Evolutionary conservation across 768 basidiomycete genomes (phyloP).

Genomic region (Hericium erinaceus): DNA sequence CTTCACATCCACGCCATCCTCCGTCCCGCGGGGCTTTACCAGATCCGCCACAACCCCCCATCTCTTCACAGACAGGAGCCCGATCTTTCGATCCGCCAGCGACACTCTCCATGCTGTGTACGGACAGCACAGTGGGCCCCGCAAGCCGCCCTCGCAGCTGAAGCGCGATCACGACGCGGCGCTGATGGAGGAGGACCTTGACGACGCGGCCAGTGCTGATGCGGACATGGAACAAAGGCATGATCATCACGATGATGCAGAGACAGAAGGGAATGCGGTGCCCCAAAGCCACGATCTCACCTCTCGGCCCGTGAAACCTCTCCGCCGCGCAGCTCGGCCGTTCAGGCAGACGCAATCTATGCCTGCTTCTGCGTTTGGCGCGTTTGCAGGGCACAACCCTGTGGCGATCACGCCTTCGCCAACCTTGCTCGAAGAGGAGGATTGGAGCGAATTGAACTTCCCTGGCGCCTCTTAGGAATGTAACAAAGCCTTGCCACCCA

Average conservation of each 20-base stretch:
- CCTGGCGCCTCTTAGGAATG: not conserved
- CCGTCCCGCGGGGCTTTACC: not conserved
- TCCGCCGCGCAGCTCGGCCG: slow-evolving; percentile 21
- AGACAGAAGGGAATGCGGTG: slow-evolving; percentile 2
- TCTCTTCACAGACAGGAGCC: slow-evolving; percentile 6
- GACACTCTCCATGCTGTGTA: slow-evolving; percentile 46
- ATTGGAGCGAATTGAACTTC: slow-evolving; percentile 12
- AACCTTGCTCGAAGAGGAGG: slow-evolving; percentile 6
- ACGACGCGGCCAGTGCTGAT: slow-evolving; percentile 5
- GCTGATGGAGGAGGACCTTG: slow-evolving; percentile 5
- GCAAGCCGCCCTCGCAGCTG: slow-evolving; percentile 20
- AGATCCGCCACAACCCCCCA: not conserved
- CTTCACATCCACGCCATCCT: slow-evolving; percentile 1
- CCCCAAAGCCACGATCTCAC: slow-evolving; percentile 13
- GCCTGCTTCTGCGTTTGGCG: slow-evolving; percentile 7
- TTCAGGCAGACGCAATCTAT: slow-evolving; percentile 12
- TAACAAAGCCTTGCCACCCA: slow-evolving; percentile 2
- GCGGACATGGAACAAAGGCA: not conserved
- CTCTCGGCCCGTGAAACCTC: slow-evolving; percentile 26
- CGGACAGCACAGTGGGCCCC: slow-evolving; percentile 24
- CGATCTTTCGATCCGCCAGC: slow-evolving; percentile 45
- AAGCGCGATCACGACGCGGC: slow-evolving; percentile 25
- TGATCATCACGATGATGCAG: not conserved
- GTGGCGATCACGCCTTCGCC: not conserved
- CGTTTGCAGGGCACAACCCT: not conserved